Percentiles rank a stretch among this genome's conserved stretches.
phyloP scores from a whole-genome alignment of 345 rosid species.

The Streptanthus diversifolius region DNA sequence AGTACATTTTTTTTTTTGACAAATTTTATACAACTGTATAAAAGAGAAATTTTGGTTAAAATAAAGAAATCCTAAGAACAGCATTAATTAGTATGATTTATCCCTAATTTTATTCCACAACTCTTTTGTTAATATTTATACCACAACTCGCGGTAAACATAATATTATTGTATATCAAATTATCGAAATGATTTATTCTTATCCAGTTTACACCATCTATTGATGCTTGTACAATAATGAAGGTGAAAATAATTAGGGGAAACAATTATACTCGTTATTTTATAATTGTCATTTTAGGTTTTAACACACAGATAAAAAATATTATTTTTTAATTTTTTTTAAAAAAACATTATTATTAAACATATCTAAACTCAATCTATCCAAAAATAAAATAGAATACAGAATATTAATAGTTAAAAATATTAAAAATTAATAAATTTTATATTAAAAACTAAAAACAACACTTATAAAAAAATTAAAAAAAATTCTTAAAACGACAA shows the following conservation, averaged over 20 bases:
- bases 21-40: neutral
- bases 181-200: neutral
- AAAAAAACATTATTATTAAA: too few species aligned
- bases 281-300: too few species aligned
- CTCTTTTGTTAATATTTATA: neutral
- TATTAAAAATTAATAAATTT: too few species aligned
- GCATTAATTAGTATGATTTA: neutral
- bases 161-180: neutral
- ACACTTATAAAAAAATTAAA: too few species aligned
- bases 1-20: neutral
- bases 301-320: too few species aligned
- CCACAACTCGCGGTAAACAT: neutral
- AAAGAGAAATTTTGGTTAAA: neutral
- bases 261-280: too few species aligned
- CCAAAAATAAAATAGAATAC: too few species aligned
- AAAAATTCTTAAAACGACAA: too few species aligned
- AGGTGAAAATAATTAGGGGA: neutral
- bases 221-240: neutral
- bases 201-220: neutral
- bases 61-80: neutral
- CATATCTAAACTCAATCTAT: too few species aligned
- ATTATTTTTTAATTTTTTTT: too few species aligned
- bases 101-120: constrained; percentile 28
- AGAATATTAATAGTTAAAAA: too few species aligned
- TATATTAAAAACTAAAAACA: too few species aligned